Evolutionary conservation across 73 alveolate species (phyloP).

Genomic region (Tetrahymena thermophila): DNA sequence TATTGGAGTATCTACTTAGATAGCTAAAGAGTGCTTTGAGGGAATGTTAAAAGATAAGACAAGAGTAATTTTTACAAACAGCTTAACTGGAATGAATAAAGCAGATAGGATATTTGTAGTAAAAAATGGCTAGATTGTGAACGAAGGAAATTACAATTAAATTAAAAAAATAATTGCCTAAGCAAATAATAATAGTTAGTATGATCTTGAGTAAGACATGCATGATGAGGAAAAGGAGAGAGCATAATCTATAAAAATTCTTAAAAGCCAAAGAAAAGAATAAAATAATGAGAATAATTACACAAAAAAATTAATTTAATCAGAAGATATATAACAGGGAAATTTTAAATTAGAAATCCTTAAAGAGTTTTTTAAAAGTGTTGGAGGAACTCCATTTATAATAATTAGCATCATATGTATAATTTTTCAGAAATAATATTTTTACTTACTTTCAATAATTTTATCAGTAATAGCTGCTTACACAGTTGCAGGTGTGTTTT

Average conservation of each 20-base stretch:
- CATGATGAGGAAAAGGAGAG: not conserved
- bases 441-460: not conserved
- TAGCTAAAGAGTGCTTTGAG: constrained; percentile 1
- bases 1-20: constrained; percentile 5
- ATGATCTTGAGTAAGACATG: not conserved
- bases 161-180: too few species aligned
- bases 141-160: not conserved
- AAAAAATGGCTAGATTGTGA: not conserved
- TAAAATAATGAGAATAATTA: not conserved
- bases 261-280: not conserved
- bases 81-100: not conserved
- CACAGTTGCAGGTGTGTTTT: not conserved
- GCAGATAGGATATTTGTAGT: constrained; percentile 1
- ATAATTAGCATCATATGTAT: not conserved
- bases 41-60: not conserved
- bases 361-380: not conserved
- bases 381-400: not conserved
- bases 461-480: not conserved
- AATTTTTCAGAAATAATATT: not conserved
- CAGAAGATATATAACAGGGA: not conserved
- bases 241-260: not conserved
- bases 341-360: not conserved
- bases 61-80: constrained; percentile 9
- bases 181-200: not conserved
- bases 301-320: not conserved